Conservation (phyloP, 192 early-diverging fungal species). For the Entomortierella beljakovae region DNA sequence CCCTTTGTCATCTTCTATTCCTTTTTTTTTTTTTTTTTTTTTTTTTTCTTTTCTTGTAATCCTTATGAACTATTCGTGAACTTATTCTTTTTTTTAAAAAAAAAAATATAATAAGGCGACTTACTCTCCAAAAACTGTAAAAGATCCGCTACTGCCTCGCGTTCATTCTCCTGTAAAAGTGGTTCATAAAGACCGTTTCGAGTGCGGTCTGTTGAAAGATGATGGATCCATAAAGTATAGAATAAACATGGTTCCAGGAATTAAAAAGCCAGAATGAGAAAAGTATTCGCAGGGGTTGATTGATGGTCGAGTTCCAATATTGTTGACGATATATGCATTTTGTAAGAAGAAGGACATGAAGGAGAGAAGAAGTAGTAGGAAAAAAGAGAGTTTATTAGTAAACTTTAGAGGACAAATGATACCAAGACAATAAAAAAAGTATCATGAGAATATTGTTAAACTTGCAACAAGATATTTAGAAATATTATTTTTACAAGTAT, state of each 20-base stretch:
- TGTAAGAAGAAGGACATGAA: neutral
- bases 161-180: constrained; percentile 74
- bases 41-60: too few relatives aligned
- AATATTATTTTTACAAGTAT: neutral
- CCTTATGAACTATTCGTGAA: too few relatives aligned
- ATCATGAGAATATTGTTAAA: neutral
- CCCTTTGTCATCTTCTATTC: neutral
- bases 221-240: neutral
- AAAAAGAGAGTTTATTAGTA: constrained; percentile 25
- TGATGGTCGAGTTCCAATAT: neutral
- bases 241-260: neutral
- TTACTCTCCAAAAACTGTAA: constrained; percentile 76
- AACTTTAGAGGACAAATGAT: neutral
- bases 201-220: constrained; percentile 50
- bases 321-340: neutral
- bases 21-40: too few relatives aligned
- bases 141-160: constrained; percentile 75
- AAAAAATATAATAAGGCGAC: constrained; percentile 1
- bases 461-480: too few relatives aligned
- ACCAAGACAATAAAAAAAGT: neutral
- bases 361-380: neutral
- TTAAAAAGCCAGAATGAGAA: neutral
- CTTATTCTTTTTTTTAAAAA: too few relatives aligned
- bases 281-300: neutral
- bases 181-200: constrained; percentile 70